Evolutionary conservation across 1,284 basidiomycete species (phyloP).

Genomic region (Coniophora puteana): DNA sequence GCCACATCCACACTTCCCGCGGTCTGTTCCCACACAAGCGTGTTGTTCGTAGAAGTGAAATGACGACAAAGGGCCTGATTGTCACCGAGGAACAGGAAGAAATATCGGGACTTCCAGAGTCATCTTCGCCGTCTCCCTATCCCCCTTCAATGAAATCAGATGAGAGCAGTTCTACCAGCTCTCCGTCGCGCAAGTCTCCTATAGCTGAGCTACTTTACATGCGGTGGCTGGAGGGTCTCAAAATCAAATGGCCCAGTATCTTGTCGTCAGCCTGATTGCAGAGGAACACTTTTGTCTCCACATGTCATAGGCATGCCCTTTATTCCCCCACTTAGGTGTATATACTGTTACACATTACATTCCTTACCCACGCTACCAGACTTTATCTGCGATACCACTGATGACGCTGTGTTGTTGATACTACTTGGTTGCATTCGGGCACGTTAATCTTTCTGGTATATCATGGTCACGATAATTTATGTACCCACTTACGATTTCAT

Average conservation of each 20-base stretch:
- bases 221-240: conserved; percentile 91
- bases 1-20: conserved; percentile 73
- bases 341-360: no score
- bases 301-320: no score
- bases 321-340: no score
- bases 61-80: conserved; percentile 75
- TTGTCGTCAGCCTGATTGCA: conserved; percentile 45
- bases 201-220: conserved; percentile 94
- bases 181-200: conserved; percentile 62
- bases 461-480: no score
- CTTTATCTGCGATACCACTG: no score
- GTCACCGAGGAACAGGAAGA: conserved; percentile 78
- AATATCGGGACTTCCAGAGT: conserved; percentile 44
- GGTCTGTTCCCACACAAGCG: conserved; percentile 75
- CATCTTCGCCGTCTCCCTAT: conserved; percentile 26
- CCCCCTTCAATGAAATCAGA: conserved; percentile 28
- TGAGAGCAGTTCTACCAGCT: conserved; percentile 25
- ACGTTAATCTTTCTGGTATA: no score
- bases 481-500: no score
- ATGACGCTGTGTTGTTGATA: no score
- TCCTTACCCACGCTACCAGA: no score
- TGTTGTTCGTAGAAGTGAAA: conserved; percentile 73
- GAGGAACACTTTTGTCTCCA: no score
- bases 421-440: no score
- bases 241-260: conserved; percentile 82